These are phyloP conservation scores for Chlorella vulgaris DNA, from an alignment of 139 green algal genomes.

Conservation along the genomic window DNA sequence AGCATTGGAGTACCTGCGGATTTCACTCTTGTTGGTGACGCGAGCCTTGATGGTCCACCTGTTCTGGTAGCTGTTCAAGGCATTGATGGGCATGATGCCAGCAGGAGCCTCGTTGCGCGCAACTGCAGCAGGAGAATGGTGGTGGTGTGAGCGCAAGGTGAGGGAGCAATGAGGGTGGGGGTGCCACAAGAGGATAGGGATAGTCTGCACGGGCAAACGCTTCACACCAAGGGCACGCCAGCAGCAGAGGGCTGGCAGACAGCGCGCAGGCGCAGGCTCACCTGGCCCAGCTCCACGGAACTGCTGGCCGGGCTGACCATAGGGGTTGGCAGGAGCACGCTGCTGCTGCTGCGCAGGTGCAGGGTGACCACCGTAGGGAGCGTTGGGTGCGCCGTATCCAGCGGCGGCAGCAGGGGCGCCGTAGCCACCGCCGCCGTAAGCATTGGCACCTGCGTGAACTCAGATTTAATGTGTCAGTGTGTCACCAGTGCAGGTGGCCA, in stretches of 20 bases:
- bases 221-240: too few relatives aligned
- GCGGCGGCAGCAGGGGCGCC: constrained; percentile 14
- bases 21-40: constrained; percentile 80
- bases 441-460: neutral
- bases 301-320: constrained; percentile 11
- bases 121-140: neutral
- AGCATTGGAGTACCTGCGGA: constrained; percentile 73
- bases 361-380: neutral
- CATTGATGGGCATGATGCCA: constrained; percentile 83
- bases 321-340: constrained; percentile 16
- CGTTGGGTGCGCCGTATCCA: neutral
- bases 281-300: constrained; percentile 19
- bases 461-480: too few relatives aligned
- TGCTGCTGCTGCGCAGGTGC: constrained; percentile 10
- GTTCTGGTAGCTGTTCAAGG: constrained; percentile 92
- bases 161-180: neutral
- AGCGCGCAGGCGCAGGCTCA: too few relatives aligned
- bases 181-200: neutral
- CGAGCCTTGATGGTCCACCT: constrained; percentile 95
- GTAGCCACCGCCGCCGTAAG: constrained; percentile 14
- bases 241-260: too few relatives aligned
- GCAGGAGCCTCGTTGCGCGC: constrained; percentile 53
- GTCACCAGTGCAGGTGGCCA: too few relatives aligned
- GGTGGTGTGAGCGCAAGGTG: neutral
- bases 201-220: neutral